phyloP scores from a whole-genome alignment of 345 rosid genomes.

The Rhodamnia argentea region DNA sequence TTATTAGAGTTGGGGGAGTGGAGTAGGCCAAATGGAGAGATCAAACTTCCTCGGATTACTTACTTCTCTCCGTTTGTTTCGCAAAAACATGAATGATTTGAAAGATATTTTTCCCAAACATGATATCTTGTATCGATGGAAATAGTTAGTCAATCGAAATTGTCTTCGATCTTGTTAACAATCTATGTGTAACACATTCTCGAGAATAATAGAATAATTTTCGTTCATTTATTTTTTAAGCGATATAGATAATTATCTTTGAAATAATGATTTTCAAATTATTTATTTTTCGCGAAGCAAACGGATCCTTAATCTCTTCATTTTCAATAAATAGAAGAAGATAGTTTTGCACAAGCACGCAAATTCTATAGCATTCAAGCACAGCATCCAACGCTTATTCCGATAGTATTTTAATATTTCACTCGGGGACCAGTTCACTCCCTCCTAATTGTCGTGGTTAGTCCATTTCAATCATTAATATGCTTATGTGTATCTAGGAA shows the following conservation, averaged over 20 bases:
- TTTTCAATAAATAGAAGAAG: neutral
- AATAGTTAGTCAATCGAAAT: too few relatives aligned
- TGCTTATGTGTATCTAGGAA: neutral
- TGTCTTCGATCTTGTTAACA: too few relatives aligned
- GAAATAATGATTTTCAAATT: too few relatives aligned
- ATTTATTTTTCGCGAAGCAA: too few relatives aligned
- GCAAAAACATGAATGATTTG: too few relatives aligned
- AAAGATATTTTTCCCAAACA: too few relatives aligned
- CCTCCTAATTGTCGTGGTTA: neutral
- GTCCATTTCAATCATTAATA: neutral
- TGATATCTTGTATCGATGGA: too few relatives aligned
- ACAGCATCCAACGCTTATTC: neutral
- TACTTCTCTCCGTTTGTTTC: neutral
- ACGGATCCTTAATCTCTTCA: neutral
- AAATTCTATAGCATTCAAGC: neutral
- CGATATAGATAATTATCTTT: too few relatives aligned
- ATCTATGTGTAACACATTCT: too few relatives aligned
- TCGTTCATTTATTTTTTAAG: too few relatives aligned
- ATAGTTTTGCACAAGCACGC: neutral
- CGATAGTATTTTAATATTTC: neutral
- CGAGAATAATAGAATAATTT: too few relatives aligned
- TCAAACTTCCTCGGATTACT: neutral
- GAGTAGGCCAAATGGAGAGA: neutral
- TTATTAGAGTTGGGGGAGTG: neutral
- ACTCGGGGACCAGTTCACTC: neutral